Evolutionary conservation across 495 filamentous ascomycete genomes (phyloP).

Genomic region (Echria macrotheca): DNA sequence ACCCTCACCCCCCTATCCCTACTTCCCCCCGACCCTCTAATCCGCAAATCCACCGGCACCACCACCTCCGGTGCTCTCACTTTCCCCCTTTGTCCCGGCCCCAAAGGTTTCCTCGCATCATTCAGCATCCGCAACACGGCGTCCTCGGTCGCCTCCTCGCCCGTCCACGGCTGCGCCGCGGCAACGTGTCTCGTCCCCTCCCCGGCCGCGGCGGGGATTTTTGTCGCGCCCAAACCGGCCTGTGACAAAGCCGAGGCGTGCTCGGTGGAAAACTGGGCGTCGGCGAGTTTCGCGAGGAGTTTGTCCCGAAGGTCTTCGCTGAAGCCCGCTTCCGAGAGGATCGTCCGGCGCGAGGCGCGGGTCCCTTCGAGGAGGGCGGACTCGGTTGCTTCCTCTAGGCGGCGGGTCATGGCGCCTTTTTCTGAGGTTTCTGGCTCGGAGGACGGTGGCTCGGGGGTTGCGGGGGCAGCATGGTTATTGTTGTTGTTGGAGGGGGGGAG

Average conservation of each 20-base stretch:
- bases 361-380: conserved; percentile 68
- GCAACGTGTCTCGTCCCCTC: conserved; percentile 69
- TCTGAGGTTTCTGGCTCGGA: conserved; percentile 18
- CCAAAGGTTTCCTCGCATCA: conserved; percentile 71
- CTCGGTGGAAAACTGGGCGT: conserved; percentile 63
- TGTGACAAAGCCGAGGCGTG: conserved; percentile 66
- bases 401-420: conserved; percentile 64
- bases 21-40: conserved; percentile 34
- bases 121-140: conserved; percentile 81
- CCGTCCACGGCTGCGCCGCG: conserved; percentile 69
- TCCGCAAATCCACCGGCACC: conserved; percentile 58
- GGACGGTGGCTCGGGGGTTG: no score
- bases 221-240: conserved; percentile 42
- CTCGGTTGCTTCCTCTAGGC: conserved; percentile 75
- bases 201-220: conserved; percentile 54
- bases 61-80: conserved; percentile 43
- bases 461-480: no score
- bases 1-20: conserved; percentile 52
- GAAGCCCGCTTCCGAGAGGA: conserved; percentile 83
- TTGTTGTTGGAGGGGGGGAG: no score
- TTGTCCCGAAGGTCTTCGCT: conserved; percentile 73
- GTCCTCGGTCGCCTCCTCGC: conserved; percentile 67
- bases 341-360: conserved; percentile 62
- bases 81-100: conserved; percentile 37
- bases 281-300: conserved; percentile 68